Base-by-base conservation (phyloP, 2,329 filamentous ascomycete genomes). In the Chrysoporthe puriensis region DNA sequence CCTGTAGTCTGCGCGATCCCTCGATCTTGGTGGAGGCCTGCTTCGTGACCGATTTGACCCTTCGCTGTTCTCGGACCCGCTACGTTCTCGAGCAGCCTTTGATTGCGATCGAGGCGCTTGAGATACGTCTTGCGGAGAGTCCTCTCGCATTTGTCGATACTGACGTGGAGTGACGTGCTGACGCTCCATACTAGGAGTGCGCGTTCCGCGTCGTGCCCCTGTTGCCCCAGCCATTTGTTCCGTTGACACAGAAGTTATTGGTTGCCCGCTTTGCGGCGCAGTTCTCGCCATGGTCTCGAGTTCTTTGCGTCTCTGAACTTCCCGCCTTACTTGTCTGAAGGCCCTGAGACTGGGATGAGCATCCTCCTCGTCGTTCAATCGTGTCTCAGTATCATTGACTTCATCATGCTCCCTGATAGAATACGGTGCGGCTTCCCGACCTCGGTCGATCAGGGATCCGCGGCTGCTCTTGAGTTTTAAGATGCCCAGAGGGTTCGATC, bases 401-500 rank as follows among this genome's bases (percentile, higher is more conserved):
- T 90, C 77, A 3, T 88, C 88, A 13, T 90, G 82, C 75, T 89
- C 85, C 77, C 88, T 91, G 76, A 86, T 84, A 0, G 85, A 80
- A 74, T 89, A 91, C 2, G 83, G 84, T 9, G 78, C 78, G 7
- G 74, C 72, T 1, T 80, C 82, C 66, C 74, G 77, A 34, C 81
- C 77, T 36, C 76, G 76, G 13, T 86, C 83, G 44, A 21, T 79
- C 77, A 56, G 80, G 81, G 60, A 70, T 71, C 34, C 78, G 73
- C 14, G 73, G 71, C 91, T 94, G 3, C 88, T 85, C 77, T 91
- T 92, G 32, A 85, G 78, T 69, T 87, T 86, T 63, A 93, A 79
- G 65, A 92, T 86, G 32, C 86, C 88, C 34, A 92, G 79, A 1
- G 88, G 85, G 72, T 88, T 88, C 4, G 86, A 79, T 62, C 81